Percentiles rank a stretch among this genome's conserved stretches.
These are phyloP conservation scores for Trichosporon ovoides DNA, from an alignment of 1,284 basidiomycete species.

Conservation along the genomic window DNA sequence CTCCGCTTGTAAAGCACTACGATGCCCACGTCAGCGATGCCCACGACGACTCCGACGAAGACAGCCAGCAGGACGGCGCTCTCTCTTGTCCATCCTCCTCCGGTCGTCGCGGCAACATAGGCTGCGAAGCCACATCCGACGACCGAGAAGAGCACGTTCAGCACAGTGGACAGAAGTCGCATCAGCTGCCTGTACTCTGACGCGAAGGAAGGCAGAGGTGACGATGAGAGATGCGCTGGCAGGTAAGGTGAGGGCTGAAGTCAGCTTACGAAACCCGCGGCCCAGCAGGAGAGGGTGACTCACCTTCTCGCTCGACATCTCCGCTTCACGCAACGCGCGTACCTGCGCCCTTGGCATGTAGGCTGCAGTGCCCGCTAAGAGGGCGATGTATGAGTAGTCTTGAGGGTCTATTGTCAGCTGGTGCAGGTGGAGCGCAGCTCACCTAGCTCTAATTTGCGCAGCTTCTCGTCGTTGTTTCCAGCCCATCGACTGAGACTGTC, in stretches of 20 bases:
- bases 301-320: slow-evolving; percentile 3
- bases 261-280: slow-evolving; percentile 5
- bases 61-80: slow-evolving; percentile 31
- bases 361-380: slow-evolving; percentile 39
- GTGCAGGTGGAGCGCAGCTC: not conserved
- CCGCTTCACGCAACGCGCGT: slow-evolving; percentile 21
- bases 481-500: not conserved
- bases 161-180: slow-evolving; percentile 29
- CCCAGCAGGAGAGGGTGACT: not conserved
- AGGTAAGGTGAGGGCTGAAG: slow-evolving; percentile 35
- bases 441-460: not conserved
- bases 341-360: slow-evolving; percentile 29
- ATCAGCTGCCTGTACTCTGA: slow-evolving; percentile 31
- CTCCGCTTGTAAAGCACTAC: slow-evolving; percentile 28
- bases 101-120: slow-evolving; percentile 31
- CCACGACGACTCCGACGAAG: slow-evolving; percentile 35
- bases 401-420: slow-evolving; percentile 25
- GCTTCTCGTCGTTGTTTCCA: not conserved
- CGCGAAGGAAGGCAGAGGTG: slow-evolving; percentile 25
- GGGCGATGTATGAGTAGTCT: slow-evolving; percentile 29
- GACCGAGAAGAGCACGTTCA: slow-evolving; percentile 44
- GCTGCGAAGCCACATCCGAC: slow-evolving; percentile 37
- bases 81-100: slow-evolving; percentile 34
- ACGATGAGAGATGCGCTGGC: slow-evolving; percentile 33
- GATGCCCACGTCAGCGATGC: slow-evolving; percentile 33